phyloP scores from a whole-genome alignment of 2,329 filamentous ascomycete species.

The Periconia macrospinosa region DNA sequence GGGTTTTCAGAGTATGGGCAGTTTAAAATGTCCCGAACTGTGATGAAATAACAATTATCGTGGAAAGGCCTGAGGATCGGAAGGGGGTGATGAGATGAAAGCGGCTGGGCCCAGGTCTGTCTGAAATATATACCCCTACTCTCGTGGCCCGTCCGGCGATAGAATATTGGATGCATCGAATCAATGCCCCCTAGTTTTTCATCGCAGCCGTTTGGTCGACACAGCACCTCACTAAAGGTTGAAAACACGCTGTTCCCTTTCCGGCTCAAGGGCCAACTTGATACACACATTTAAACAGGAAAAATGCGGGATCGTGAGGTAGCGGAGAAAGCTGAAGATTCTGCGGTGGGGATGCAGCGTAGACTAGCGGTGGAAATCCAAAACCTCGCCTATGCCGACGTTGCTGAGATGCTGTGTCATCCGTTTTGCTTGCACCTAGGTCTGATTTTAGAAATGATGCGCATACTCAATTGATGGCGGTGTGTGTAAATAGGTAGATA shows the following conservation, averaged over 20 bases:
- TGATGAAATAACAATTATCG: too few species aligned
- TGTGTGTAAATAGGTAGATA: neutral
- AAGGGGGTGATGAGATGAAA: neutral
- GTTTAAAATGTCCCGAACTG: too few species aligned
- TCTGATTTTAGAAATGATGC: conserved; percentile 3
- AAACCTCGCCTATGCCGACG: neutral
- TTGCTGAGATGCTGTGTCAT: neutral
- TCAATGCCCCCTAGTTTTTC: too few species aligned
- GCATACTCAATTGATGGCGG: neutral
- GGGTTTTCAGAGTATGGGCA: too few species aligned
- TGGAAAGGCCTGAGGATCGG: neutral
- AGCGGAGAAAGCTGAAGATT: neutral
- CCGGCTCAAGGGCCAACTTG: too few species aligned
- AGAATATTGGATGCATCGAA: too few species aligned
- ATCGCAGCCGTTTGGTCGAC: too few species aligned
- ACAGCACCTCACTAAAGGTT: too few species aligned
- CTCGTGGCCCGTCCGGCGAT: neutral
- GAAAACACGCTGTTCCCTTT: too few species aligned
- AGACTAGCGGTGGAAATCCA: neutral
- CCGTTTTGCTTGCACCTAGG: neutral
- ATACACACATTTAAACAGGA: neutral
- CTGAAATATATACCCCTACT: neutral
- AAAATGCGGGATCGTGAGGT: neutral
- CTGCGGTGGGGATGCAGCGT: neutral
- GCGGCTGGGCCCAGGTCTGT: neutral